Base-by-base conservation (phyloP, 2,329 filamentous ascomycete species). In the Fusarium protoensiforme region DNA sequence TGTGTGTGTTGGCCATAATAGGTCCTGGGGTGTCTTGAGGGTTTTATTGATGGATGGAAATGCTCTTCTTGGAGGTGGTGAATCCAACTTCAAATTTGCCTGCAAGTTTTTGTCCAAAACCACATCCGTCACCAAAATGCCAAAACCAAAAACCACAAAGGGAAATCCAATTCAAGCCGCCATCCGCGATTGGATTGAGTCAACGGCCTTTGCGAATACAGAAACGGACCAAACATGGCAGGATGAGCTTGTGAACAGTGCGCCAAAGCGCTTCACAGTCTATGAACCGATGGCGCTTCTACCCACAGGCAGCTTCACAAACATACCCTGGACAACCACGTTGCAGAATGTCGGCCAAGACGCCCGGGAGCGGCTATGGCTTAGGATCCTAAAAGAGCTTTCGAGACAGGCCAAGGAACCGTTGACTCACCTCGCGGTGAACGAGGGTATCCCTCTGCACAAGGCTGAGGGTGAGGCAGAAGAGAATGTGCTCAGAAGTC, bases 401-500 rank as follows among this genome's bases (percentile, higher is more conserved):
- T 85, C 85, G 0, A 80, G 71, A 33, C 80, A 82, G n/a, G 83
- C 80, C 9, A 83, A 83, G 20, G 79, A 81, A 2, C 70, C 61
- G 0, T 77, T 91, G 48, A 91, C 89, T 0, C 88, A 91, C 63
- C 82, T 92, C 2, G 90, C 90, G 10, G 81, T 89, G 48, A 92
- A 91, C 75, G 87, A 90, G 69, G 89, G 89, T 0, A 92, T 92
- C 57, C 90, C 90, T 0, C 80, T 87, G 3, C 83, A 83, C 8
- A 78, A 79, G 20, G 69, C 72, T 1, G 75, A 71, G 4, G 69
- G 70, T 8, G 69, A 80, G 5, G 54, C 24, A 20, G 75, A 78
- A 20, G 88, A 92, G 73, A 98, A 97, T 79, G 83, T 92, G 16
- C 86, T 97, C 65, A 90, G 95, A 51, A 91, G 91, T 57, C 96